phyloP scores from a whole-genome alignment of 495 filamentous ascomycete genomes.

The Penicillium goetzii region DNA sequence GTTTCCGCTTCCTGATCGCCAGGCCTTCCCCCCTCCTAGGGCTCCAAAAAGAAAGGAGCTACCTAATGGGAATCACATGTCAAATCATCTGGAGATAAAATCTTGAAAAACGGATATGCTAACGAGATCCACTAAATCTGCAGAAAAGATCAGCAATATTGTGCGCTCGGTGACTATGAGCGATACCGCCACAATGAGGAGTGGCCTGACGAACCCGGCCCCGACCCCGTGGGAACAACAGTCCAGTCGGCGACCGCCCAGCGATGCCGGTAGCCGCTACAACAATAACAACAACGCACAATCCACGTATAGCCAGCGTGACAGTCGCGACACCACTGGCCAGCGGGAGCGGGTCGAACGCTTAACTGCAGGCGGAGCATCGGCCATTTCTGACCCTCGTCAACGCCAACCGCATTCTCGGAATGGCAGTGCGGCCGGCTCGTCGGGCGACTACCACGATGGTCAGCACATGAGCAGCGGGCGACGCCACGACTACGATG shows the following conservation, averaged over 20 bases:
- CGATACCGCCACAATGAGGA: conserved; percentile 58
- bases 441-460: conserved; percentile 77
- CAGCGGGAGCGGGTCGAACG: conserved; percentile 62
- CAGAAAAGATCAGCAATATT: conserved; percentile 95
- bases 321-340: conserved; percentile 59
- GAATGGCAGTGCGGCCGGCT: conserved; percentile 77
- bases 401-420: conserved; percentile 61
- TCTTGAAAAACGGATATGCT: neutral
- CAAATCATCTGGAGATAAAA: neutral
- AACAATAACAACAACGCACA: conserved; percentile 34
- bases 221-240: conserved; percentile 63
- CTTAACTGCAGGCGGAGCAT: conserved; percentile 49
- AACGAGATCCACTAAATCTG: neutral
- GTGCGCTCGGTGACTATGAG: conserved; percentile 80
- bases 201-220: conserved; percentile 57
- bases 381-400: conserved; percentile 37
- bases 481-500: conserved; percentile 89
- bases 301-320: conserved; percentile 47
- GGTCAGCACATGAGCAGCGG: conserved; percentile 50
- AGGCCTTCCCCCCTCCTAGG: conserved; percentile 1
- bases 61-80: neutral
- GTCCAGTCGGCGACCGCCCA: conserved; percentile 52
- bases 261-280: conserved; percentile 49
- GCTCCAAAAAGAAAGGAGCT: neutral
- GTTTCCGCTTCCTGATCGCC: conserved; percentile 14